These are phyloP conservation scores for Ceratocystis diversiconidia DNA, from an alignment of 2,329 filamentous ascomycete genomes.

Conservation along the genomic window DNA sequence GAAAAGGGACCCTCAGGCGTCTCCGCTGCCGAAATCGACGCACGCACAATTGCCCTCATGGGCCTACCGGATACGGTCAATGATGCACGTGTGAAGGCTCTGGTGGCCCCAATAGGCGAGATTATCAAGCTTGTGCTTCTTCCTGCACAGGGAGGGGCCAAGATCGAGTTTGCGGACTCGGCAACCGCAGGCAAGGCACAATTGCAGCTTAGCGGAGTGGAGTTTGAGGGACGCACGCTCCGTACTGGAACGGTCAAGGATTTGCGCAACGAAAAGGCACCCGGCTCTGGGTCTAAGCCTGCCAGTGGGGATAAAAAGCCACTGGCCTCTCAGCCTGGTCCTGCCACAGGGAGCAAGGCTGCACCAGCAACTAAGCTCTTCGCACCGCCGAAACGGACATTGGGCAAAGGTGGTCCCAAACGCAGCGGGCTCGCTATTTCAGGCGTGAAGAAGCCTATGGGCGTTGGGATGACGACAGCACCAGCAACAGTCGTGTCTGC, in stretches of 20 bases:
- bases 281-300: background rate
- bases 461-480: background rate
- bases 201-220: constrained; percentile 41
- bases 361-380: constrained; percentile 14
- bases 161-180: constrained; percentile 64
- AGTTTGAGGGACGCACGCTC: constrained; percentile 40
- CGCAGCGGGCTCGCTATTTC: constrained; percentile 30
- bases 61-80: constrained; percentile 87
- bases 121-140: constrained; percentile 66
- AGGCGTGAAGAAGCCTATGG: constrained; percentile 25
- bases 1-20: constrained; percentile 8
- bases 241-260: constrained; percentile 41
- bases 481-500: constrained; percentile 21
- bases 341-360: background rate
- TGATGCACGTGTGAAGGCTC: constrained; percentile 60
- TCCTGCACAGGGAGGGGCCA: constrained; percentile 70
- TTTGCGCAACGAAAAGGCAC: constrained; percentile 30
- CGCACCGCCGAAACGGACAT: constrained; percentile 21
- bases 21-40: constrained; percentile 30
- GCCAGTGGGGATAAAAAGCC: too few relatives aligned
- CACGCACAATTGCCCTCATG: constrained; percentile 67
- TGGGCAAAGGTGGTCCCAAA: constrained; percentile 23
- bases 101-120: constrained; percentile 56
- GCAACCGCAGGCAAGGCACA: constrained; percentile 58
- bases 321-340: background rate